These are phyloP conservation scores for Naganishia friedmannii DNA, from an alignment of 768 basidiomycete genomes.

Conservation along the genomic window DNA sequence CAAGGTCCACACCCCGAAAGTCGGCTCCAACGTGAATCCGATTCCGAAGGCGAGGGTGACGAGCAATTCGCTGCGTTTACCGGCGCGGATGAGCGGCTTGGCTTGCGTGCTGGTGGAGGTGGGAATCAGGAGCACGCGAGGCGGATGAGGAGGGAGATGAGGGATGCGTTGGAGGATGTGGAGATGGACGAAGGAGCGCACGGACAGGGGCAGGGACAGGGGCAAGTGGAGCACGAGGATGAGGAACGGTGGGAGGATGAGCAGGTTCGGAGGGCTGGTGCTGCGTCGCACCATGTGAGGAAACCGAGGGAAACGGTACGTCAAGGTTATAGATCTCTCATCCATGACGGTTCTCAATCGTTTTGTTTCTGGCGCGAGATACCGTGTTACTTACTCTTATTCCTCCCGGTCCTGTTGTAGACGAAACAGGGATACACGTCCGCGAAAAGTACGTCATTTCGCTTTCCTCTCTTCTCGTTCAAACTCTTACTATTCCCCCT, in stretches of 20 bases:
- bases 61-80: constrained; percentile 50
- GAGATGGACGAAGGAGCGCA: constrained; percentile 16
- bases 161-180: constrained; percentile 54
- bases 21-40: constrained; percentile 54
- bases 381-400: neutral
- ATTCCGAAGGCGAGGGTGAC: constrained; percentile 43
- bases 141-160: constrained; percentile 50
- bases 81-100: constrained; percentile 47
- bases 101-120: constrained; percentile 48
- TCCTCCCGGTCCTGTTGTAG: neutral
- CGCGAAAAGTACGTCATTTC: constrained; percentile 50
- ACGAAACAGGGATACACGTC: constrained; percentile 47
- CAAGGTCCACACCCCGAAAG: constrained; percentile 52
- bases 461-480: neutral
- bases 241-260: constrained; percentile 52
- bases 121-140: constrained; percentile 49
- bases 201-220: constrained; percentile 38
- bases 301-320: neutral
- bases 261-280: constrained; percentile 51
- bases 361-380: neutral
- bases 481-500: neutral
- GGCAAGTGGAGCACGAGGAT: constrained; percentile 52
- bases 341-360: neutral
- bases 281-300: neutral
- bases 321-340: too few relatives aligned